Evolutionary conservation across 1,284 basidiomycete genomes (phyloP), one percentile per base, ranked within the genome.

Genomic region (Tylopilus sp.): DNA sequence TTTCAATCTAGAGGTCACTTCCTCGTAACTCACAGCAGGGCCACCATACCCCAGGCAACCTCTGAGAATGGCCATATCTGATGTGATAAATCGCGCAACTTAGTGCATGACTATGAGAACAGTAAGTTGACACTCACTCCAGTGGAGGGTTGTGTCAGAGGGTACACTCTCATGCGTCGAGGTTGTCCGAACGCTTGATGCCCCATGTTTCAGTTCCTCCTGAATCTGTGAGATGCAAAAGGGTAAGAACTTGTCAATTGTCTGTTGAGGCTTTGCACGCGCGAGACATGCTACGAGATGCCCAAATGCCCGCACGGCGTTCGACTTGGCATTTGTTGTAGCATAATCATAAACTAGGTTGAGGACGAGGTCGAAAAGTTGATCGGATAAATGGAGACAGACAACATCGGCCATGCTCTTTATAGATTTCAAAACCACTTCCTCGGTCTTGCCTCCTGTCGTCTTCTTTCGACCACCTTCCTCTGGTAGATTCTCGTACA

Each of bases 401-500:
- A 98, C 84, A 32, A 90, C 83, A 60, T 95, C 92, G 61, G 90
- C 76, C 73, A 92, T 90, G 60, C 81, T 82, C 74, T 91, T 90
- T 68, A 95, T 80, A 26, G 90, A 85, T 63, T 87, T 90, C 53
- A 94, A 80, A 45, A 94, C 86, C 44, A 74, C 79, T 61, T 96
- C 92, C 74, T 95, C 93, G 64, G 85, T 80, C 72, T 92, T 93
- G 31, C 92, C 93, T 33, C 92, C 92, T 2, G 88, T 90, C 10
- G 81, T 86, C 60, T 91, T 86, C 72, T 79, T 83, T 70, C 83
- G 82, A 13, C 90, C 90, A 14, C 92, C 92, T 72, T 95, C 94
- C 66, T 99, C 95, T 0, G 97, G 96, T 7, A 99, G 77, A 64
- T 96, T 93, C 72, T 95, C 92, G 64, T 92, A 96, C 6, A 99